Evolutionary conservation across 2,329 filamentous ascomycete genomes (phyloP).

Genomic region (Fusarium sp.): DNA sequence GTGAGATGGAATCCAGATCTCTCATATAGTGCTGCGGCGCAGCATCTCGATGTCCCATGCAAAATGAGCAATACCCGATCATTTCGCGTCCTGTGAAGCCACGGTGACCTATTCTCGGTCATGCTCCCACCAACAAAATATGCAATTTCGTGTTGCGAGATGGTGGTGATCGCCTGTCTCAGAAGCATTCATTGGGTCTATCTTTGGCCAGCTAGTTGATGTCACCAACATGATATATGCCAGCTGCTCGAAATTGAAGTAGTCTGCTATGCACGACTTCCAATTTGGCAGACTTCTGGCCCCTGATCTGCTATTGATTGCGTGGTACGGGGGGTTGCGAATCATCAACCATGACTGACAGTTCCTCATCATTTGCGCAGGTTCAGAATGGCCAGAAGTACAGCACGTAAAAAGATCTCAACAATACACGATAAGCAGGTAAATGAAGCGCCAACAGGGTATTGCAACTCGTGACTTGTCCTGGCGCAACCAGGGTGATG

Average conservation of each 20-base stretch:
- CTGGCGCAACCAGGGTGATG: constrained; percentile 18
- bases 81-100: constrained; percentile 5
- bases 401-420: neutral
- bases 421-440: neutral
- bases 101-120: constrained; percentile 2
- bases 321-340: neutral
- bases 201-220: neutral
- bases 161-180: constrained; percentile 12
- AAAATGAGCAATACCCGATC: constrained; percentile 6
- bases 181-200: constrained; percentile 7
- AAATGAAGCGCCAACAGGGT: constrained; percentile 2
- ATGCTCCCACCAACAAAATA: constrained; percentile 19
- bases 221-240: constrained; percentile 23
- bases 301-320: neutral
- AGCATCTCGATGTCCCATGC: neutral
- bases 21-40: neutral
- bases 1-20: neutral
- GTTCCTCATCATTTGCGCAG: neutral
- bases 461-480: neutral
- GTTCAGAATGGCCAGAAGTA: neutral
- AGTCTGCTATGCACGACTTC: constrained; percentile 16
- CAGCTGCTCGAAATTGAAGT: constrained; percentile 3
- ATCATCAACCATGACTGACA: neutral
- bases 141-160: constrained; percentile 6
- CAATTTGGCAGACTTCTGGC: constrained; percentile 1